phyloP scores from a whole-genome alignment of 306 rosid species.

The Notholithocarpus densiflorus region DNA sequence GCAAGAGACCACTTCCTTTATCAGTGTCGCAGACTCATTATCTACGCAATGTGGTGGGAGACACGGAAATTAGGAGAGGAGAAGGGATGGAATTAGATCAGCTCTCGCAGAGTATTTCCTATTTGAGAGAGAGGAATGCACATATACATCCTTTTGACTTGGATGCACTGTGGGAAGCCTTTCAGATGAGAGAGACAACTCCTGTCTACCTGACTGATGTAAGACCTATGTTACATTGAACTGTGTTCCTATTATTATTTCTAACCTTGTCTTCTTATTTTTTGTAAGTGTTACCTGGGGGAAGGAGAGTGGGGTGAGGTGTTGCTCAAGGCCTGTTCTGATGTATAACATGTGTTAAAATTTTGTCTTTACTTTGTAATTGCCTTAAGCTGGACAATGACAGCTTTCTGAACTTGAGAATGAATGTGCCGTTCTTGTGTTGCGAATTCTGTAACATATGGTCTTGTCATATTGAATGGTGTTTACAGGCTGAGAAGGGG shows the following conservation, averaged over 20 bases:
- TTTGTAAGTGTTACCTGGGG: neutral
- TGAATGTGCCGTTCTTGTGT: neutral
- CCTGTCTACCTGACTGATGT: conserved; percentile 22
- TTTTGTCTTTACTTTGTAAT: neutral
- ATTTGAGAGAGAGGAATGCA: conserved; percentile 5
- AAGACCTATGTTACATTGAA: conserved; percentile 11
- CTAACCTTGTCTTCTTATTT: neutral
- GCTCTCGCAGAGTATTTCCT: conserved; percentile 8
- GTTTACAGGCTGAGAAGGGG: conserved; percentile 34
- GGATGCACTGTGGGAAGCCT: conserved; percentile 19
- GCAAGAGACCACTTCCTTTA: conserved; percentile 31
- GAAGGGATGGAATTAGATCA: conserved; percentile 40
- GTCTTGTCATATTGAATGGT: neutral
- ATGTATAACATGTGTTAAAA: neutral
- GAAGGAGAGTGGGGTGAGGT: too few relatives aligned
- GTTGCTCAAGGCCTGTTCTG: neutral
- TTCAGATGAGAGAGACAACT: conserved; percentile 29
- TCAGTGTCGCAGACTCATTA: conserved; percentile 30
- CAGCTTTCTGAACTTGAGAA: neutral
- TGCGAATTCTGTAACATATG: neutral
- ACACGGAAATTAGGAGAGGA: conserved; percentile 33
- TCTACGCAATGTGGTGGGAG: conserved; percentile 41
- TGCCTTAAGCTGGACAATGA: neutral
- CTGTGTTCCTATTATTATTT: neutral
- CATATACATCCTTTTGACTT: conserved; percentile 22